Conservation (phyloP, 2,329 filamentous ascomycete genomes). For the Bipolaris victoriae region DNA sequence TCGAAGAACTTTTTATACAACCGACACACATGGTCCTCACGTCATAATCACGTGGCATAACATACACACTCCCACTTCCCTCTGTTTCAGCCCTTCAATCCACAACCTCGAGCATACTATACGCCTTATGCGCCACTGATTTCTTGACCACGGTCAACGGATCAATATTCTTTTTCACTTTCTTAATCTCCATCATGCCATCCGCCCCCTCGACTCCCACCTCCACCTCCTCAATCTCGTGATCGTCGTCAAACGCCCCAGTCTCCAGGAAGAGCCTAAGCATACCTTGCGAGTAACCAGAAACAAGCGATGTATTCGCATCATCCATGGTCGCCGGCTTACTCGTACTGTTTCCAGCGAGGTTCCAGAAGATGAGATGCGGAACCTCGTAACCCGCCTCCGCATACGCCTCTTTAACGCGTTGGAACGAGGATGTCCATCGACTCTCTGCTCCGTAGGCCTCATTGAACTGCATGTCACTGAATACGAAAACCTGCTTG, state of each 20-base stretch:
- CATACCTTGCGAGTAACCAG: slow-evolving; percentile 64
- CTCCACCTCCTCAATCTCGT: slow-evolving; percentile 48
- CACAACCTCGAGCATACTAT: slow-evolving; percentile 61
- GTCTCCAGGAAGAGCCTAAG: slow-evolving; percentile 63
- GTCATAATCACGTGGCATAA: background rate
- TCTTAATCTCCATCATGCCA: slow-evolving; percentile 43
- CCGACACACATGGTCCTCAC: too few relatives aligned
- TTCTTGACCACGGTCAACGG: slow-evolving; percentile 39
- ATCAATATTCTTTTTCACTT: slow-evolving; percentile 35
- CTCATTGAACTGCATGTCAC: slow-evolving; percentile 65
- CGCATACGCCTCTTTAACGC: slow-evolving; percentile 55
- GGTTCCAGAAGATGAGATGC: slow-evolving; percentile 66
- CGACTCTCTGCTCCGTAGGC: slow-evolving; percentile 28
- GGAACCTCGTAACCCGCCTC: slow-evolving; percentile 64
- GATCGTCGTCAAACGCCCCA: slow-evolving; percentile 53
- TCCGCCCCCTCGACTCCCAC: slow-evolving; percentile 47
- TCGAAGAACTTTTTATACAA: too few relatives aligned
- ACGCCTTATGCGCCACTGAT: slow-evolving; percentile 60
- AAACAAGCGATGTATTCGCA: slow-evolving; percentile 58
- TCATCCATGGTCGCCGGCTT: slow-evolving; percentile 59
- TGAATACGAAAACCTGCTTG: slow-evolving; percentile 66
- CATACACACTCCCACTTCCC: background rate
- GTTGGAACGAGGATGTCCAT: slow-evolving; percentile 59
- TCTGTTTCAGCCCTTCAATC: slow-evolving; percentile 49
- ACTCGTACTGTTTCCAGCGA: slow-evolving; percentile 55